Evolutionary conservation across 805 yeast species (phyloP), one percentile per base, ranked within the genome.

Genomic region (Gaillardinia entomophila): DNA sequence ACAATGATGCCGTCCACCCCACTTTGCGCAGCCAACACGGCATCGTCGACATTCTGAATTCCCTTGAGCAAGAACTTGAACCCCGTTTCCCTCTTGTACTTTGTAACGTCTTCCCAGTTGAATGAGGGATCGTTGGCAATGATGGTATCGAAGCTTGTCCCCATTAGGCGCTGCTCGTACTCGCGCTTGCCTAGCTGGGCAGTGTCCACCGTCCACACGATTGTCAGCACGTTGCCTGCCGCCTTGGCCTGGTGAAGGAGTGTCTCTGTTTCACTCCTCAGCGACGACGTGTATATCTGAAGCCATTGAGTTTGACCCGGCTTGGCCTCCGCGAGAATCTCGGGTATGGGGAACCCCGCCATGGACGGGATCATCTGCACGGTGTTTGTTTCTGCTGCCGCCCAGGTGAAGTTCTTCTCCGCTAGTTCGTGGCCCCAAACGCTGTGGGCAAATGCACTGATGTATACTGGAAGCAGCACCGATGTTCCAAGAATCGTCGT

Each of bases 391-490:
- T 19, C 22, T 6, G 22, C 22, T 19, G 22, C 22, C 6, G 22
- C 22, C 22, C 22, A 19, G 22, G 22, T 19, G 22, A 19, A 19
- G 10, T 42, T 38, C 13, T 30, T 28, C 23, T 40, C 46, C 7
- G 44, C 46, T 6, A 40, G 44, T 3, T 37, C 40, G 31, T 42
- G 44, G 12, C 44, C 46, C 34, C 40, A 31, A 15, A 31, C 35
- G 17, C 42, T 43, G 26, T 37, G 44, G 4, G 46, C 46, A 10
- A 42, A 34, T 6, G 46, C 46, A 23, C 42, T 34, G 22, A 35
- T 34, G 28, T 42, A 42, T 24, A 42, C 37, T 0, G 46, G 46
- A 11, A 38, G 38, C 24, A 30, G 27, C 12, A 35, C 31, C 3
- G 27, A 25, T 7, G 35, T 14, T 5, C 46, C 46, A 30, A 42